These are phyloP conservation scores for Pichia sp. DNA, from an alignment of 1,139 yeast genomes.

Conservation along the genomic window DNA sequence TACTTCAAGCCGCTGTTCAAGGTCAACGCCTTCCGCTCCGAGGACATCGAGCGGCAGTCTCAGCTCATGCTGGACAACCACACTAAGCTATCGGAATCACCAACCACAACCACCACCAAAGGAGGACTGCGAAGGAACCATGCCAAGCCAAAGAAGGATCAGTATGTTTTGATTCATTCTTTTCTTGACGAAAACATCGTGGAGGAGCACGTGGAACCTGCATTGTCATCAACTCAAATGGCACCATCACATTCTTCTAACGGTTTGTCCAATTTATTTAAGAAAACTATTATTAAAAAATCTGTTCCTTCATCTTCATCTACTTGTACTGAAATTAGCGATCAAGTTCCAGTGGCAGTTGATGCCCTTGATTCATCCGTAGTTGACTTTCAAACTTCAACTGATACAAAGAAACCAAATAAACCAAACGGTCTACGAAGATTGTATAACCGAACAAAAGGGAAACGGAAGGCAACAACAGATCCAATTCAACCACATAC, in stretches of 20 bases:
- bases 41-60: conserved; percentile 29
- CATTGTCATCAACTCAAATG: neutral
- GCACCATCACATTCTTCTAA: neutral
- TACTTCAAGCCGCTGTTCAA: conserved; percentile 10
- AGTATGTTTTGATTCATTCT: conserved; percentile 5
- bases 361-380: too few species aligned
- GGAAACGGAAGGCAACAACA: too few species aligned
- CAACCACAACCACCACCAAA: conserved; percentile 20
- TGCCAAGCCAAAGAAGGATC: conserved; percentile 24
- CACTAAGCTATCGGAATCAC: conserved; percentile 16
- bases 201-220: too few species aligned
- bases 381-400: too few species aligned
- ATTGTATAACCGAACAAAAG: too few species aligned
- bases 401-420: too few species aligned
- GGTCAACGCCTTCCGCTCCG: conserved; percentile 18
- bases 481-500: too few species aligned
- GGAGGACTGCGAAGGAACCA: conserved; percentile 24
- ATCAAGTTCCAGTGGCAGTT: too few species aligned
- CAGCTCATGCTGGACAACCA: conserved; percentile 25
- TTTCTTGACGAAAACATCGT: conserved; percentile 1
- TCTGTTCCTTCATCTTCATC: neutral
- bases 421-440: too few species aligned
- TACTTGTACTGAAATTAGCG: neutral
- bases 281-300: conserved; percentile 3
- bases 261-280: conserved; percentile 5